A percentile compares a stretch with the other conserved stretches of the same genome.
phyloP scores from a whole-genome alignment of 768 basidiomycete genomes.

The Naematelia aurantialba region DNA sequence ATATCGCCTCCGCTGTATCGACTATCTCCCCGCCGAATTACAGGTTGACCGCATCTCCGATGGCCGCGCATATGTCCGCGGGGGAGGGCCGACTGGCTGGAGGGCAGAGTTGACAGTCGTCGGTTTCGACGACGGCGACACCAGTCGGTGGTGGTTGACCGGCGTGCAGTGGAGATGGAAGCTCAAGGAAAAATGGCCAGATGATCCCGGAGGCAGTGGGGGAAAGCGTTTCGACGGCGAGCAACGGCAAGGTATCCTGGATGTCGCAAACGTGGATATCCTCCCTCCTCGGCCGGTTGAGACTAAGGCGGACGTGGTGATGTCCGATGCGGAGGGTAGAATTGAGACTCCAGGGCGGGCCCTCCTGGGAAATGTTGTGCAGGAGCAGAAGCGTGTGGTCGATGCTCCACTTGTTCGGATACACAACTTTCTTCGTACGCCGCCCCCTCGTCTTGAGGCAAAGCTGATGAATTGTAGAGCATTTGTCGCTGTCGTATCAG shows the following conservation, averaged over 20 bases:
- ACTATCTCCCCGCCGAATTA: slow-evolving; percentile 77
- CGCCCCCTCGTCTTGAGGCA: neutral
- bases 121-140: slow-evolving; percentile 28
- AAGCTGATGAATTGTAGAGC: slow-evolving; percentile 3
- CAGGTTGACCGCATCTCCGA: slow-evolving; percentile 23
- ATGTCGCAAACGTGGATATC: slow-evolving; percentile 34
- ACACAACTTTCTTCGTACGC: slow-evolving; percentile 84
- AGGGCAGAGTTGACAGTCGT: slow-evolving; percentile 31
- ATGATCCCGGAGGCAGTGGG: slow-evolving; percentile 62
- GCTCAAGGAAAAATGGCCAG: slow-evolving; percentile 72
- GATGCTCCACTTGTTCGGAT: slow-evolving; percentile 81
- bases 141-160: slow-evolving; percentile 69
- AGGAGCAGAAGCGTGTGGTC: slow-evolving; percentile 51
- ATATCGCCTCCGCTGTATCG: slow-evolving; percentile 71
- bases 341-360: neutral
- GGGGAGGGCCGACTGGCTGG: slow-evolving; percentile 27
- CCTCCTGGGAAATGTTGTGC: neutral
- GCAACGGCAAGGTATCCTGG: slow-evolving; percentile 36
- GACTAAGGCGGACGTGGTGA: neutral
- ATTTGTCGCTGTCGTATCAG: slow-evolving; percentile 67
- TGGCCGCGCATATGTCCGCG: slow-evolving; percentile 61
- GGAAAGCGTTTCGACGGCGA: slow-evolving; percentile 30
- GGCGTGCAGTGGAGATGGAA: slow-evolving; percentile 66
- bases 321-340: neutral
- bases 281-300: slow-evolving; percentile 10